Conservation (phyloP, 345 rosid species). For the Atalantia buxifolia region DNA sequence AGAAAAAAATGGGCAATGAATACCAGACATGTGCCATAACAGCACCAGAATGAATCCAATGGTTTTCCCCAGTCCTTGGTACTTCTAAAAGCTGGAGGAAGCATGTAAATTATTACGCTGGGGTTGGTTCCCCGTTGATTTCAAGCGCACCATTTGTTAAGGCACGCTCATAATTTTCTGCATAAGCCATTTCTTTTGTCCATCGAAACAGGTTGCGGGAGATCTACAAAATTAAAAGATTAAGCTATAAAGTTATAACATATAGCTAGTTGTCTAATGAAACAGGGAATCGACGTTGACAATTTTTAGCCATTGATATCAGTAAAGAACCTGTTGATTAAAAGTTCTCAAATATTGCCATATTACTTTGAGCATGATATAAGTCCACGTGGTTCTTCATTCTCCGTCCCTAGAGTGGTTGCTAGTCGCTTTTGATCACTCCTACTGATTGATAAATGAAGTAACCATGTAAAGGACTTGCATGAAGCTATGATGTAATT, state of each 20-base stretch:
- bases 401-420: conserved; percentile 28
- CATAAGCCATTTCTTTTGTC: conserved; percentile 50
- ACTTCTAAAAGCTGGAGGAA: conserved; percentile 37
- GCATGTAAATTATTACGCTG: conserved; percentile 51
- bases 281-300: too few species aligned
- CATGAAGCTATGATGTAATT: not conserved
- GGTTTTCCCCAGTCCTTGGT: conserved; percentile 53
- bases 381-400: conserved; percentile 48
- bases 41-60: conserved; percentile 48
- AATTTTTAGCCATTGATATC: too few species aligned
- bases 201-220: conserved; percentile 43
- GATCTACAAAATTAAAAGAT: conserved; percentile 24
- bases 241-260: not conserved
- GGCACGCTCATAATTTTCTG: conserved; percentile 37
- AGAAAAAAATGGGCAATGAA: not conserved
- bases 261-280: too few species aligned
- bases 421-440: conserved; percentile 44
- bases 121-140: conserved; percentile 53
- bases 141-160: conserved; percentile 43
- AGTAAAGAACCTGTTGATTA: too few species aligned
- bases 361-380: conserved; percentile 47
- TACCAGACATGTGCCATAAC: conserved; percentile 48
- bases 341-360: too few species aligned
- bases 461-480: not conserved
- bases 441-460: conserved; percentile 22